phyloP scores from a whole-genome alignment of 2,329 filamentous ascomycete species.

The Plenodomus lindquistii region DNA sequence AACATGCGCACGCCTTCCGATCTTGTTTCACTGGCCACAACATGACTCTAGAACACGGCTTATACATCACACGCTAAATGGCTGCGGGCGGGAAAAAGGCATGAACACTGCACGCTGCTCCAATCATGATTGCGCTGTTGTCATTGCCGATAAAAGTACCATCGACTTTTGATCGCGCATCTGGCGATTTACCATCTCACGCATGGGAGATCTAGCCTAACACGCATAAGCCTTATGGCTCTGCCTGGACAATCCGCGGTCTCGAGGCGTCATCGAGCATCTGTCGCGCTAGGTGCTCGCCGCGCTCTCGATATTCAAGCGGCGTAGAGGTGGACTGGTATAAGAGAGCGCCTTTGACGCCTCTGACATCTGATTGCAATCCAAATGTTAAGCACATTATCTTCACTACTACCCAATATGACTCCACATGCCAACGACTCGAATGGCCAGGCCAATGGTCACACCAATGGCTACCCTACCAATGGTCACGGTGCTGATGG shows the following conservation, averaged over 20 bases:
- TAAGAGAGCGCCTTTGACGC: conserved; percentile 3
- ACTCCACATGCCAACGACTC: background rate
- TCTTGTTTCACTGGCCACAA: conserved; percentile 16
- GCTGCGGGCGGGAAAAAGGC: background rate
- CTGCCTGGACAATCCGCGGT: conserved; percentile 5
- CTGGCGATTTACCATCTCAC: conserved; percentile 10
- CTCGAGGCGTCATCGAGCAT: conserved; percentile 25
- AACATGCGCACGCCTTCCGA: conserved; percentile 5
- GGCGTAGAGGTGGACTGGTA: background rate
- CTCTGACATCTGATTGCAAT: background rate
- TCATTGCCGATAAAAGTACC: conserved; percentile 10
- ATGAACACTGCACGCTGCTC: background rate
- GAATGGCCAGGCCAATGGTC: background rate
- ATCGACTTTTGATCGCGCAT: conserved; percentile 15
- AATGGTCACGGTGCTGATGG: conserved; percentile 20
- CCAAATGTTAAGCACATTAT: background rate
- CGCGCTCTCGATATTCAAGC: conserved; percentile 13
- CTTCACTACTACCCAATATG: background rate
- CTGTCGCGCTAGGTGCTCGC: conserved; percentile 2
- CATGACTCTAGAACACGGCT: conserved; percentile 15
- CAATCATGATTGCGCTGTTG: conserved; percentile 14
- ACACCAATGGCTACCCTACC: conserved; percentile 12
- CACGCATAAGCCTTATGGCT: conserved; percentile 1
- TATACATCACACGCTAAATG: conserved; percentile 7
- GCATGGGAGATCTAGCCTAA: conserved; percentile 10